A percentile compares a stretch with the other conserved stretches of the same genome.
phyloP scores from a whole-genome alignment of 2,329 filamentous ascomycete species.

The Colletotrichum horii region DNA sequence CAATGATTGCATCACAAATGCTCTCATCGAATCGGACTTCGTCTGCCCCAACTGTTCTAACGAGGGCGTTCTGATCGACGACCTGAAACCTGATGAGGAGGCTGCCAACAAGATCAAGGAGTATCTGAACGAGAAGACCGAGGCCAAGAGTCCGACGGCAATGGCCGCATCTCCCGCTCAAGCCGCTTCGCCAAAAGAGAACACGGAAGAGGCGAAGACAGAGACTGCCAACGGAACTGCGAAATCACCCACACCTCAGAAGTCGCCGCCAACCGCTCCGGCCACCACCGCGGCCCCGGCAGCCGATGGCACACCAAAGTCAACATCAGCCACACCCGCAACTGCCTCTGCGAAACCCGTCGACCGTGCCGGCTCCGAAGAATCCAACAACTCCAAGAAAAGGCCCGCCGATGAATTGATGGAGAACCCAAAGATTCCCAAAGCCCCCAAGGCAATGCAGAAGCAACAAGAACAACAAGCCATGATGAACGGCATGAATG shows the following conservation, averaged over 20 bases:
- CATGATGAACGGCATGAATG: slow-evolving; percentile 54
- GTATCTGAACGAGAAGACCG: slow-evolving; percentile 66
- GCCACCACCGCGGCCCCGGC: slow-evolving; percentile 8
- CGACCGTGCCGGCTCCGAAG: slow-evolving; percentile 26
- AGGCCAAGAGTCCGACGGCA: slow-evolving; percentile 53
- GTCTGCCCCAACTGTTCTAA: slow-evolving; percentile 90
- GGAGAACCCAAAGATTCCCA: slow-evolving; percentile 69
- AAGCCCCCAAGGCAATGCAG: slow-evolving; percentile 70
- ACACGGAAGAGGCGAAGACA: slow-evolving; percentile 3
- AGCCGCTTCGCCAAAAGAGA: slow-evolving; percentile 32
- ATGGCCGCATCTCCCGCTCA: slow-evolving; percentile 35
- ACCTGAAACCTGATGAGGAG: slow-evolving; percentile 84
- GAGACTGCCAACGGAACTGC: slow-evolving; percentile 17
- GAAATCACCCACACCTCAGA: slow-evolving; percentile 32
- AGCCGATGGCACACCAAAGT: slow-evolving; percentile 35
- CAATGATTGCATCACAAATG: slow-evolving; percentile 99
- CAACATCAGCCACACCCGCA: slow-evolving; percentile 30
- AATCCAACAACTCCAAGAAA: slow-evolving; percentile 68
- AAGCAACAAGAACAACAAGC: slow-evolving; percentile 54
- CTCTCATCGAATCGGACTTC: slow-evolving; percentile 97
- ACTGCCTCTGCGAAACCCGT: slow-evolving; percentile 27
- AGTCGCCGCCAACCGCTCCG: slow-evolving; percentile 30
- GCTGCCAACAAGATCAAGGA: slow-evolving; percentile 78
- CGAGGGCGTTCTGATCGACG: slow-evolving; percentile 91
- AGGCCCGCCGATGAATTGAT: slow-evolving; percentile 77